Evolutionary conservation across 176 grass and related monocot species (phyloP).

Genomic region (Musa beccarii): DNA sequence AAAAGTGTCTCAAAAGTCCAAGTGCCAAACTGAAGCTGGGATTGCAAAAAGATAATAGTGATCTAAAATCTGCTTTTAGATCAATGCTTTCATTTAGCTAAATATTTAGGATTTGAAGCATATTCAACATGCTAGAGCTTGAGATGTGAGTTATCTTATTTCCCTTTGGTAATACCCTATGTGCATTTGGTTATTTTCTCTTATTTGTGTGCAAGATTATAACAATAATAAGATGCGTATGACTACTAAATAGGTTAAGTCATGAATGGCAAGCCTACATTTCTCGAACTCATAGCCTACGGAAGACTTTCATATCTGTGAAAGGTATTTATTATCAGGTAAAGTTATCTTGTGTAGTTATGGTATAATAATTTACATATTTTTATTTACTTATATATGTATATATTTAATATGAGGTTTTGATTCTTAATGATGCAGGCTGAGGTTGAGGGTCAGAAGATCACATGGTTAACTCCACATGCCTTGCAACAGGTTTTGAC

Average conservation of each 20-base stretch:
- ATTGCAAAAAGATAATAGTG: neutral
- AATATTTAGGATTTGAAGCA: neutral
- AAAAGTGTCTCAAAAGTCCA: no score
- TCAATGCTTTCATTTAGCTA: neutral
- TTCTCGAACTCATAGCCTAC: conserved; percentile 67
- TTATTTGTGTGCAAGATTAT: neutral
- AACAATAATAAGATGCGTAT: neutral
- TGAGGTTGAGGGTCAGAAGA: conserved; percentile 93
- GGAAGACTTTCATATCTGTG: conserved; percentile 94
- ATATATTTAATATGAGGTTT: no score
- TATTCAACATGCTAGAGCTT: neutral
- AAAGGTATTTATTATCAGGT: conserved; percentile 99
- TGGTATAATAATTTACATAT: neutral
- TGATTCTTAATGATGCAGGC: conserved; percentile 41
- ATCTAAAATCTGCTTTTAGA: neutral
- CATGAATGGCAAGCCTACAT: conserved; percentile 99
- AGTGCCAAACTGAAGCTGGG: no score
- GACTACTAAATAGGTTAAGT: conserved; percentile 53
- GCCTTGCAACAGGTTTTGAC: conserved; percentile 90
- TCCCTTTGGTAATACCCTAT: neutral
- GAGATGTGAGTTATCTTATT: neutral
- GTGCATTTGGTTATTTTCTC: neutral
- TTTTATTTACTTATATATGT: no score
- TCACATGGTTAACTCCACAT: conserved; percentile 98
- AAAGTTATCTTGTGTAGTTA: neutral